phyloP scores from a whole-genome alignment of 495 filamentous ascomycete species.

The Lasiosphaeria miniovina region DNA sequence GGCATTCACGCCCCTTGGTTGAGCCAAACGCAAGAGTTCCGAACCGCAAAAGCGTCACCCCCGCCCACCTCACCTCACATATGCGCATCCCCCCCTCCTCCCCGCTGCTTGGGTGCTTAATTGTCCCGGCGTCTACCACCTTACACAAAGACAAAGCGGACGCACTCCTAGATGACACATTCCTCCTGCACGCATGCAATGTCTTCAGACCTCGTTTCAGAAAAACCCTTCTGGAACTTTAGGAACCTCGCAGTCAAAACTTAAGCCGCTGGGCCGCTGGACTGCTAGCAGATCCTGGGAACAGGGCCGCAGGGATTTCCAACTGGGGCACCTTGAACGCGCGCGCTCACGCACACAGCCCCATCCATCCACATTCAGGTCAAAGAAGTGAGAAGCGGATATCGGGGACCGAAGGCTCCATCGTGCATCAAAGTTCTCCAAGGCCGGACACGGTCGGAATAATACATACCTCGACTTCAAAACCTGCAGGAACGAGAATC shows the following conservation, averaged over 20 bases:
- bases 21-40: conserved; percentile 4
- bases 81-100: conserved; percentile 3
- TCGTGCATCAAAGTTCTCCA: background rate
- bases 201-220: conserved; percentile 24
- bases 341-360: background rate
- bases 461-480: background rate
- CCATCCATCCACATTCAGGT: background rate
- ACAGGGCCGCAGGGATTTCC: background rate
- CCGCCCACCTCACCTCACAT: conserved; percentile 5
- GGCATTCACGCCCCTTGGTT: background rate
- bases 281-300: background rate
- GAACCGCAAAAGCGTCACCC: conserved; percentile 2
- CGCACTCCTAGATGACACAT: conserved; percentile 11
- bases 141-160: background rate
- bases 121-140: conserved; percentile 10
- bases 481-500: background rate
- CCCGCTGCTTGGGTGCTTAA: conserved; percentile 7
- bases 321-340: background rate
- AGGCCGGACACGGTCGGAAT: background rate
- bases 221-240: conserved; percentile 20
- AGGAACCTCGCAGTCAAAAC: conserved; percentile 10
- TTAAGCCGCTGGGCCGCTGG: conserved; percentile 12
- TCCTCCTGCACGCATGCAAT: conserved; percentile 9
- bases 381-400: background rate
- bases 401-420: background rate